phyloP scores from a whole-genome alignment of 2,329 filamentous ascomycete genomes.

The Diaporthe citri region DNA sequence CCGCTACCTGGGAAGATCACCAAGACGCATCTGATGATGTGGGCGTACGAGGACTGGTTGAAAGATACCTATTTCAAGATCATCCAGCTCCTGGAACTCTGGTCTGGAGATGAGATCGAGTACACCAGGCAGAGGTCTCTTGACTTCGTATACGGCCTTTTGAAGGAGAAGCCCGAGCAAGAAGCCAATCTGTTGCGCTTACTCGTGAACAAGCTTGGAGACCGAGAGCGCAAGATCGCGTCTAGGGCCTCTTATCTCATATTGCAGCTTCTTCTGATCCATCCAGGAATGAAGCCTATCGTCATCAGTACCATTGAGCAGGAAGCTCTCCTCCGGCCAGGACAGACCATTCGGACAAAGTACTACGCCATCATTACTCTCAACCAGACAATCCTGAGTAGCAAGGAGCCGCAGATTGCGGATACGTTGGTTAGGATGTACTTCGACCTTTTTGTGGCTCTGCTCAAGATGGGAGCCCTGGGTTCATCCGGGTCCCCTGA shows the following conservation, averaged over 20 bases:
- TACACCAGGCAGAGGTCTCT: slow-evolving; percentile 90
- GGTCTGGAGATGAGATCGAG: slow-evolving; percentile 96
- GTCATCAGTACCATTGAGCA: slow-evolving; percentile 88
- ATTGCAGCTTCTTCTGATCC: slow-evolving; percentile 88
- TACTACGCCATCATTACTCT: slow-evolving; percentile 98
- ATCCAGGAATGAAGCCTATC: slow-evolving; percentile 93
- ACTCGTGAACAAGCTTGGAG: slow-evolving; percentile 95
- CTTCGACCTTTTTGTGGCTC: slow-evolving; percentile 86
- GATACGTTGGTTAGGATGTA: slow-evolving; percentile 89
- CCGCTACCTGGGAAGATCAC: slow-evolving; percentile 80
- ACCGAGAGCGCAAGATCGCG: slow-evolving; percentile 94
- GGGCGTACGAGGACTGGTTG: slow-evolving; percentile 95
- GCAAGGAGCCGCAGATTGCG: slow-evolving; percentile 84
- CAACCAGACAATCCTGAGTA: slow-evolving; percentile 94
- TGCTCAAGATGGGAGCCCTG: slow-evolving; percentile 75
- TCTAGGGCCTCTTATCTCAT: slow-evolving; percentile 93
- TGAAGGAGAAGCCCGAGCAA: slow-evolving; percentile 97
- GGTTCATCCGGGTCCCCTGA: slow-evolving; percentile 57
- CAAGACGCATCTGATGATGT: slow-evolving; percentile 83
- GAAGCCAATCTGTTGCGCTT: slow-evolving; percentile 93
- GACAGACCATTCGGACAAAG: slow-evolving; percentile 88
- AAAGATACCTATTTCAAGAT: slow-evolving; percentile 95
- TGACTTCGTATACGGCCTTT: slow-evolving; percentile 89
- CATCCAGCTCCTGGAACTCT: slow-evolving; percentile 89
- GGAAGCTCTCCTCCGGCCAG: slow-evolving; percentile 87